A percentile compares a stretch with the other conserved stretches of the same genome.
phyloP scores from a whole-genome alignment of 768 basidiomycete genomes.

The Leccinum barrowsii region DNA sequence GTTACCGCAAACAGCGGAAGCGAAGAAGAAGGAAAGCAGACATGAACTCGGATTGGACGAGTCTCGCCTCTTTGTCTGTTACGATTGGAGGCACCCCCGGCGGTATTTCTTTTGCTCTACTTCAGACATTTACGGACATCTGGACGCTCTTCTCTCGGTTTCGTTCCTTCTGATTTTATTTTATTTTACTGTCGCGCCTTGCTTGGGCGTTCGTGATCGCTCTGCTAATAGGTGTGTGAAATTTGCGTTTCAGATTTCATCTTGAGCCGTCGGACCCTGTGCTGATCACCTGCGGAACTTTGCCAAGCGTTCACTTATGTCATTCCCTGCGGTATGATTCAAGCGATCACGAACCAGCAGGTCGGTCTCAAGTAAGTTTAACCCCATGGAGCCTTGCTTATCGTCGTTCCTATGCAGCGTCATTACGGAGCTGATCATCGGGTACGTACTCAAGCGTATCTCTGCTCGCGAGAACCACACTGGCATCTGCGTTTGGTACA shows the following conservation, averaged over 20 bases:
- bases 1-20: too few species aligned
- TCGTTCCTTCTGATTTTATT: neutral
- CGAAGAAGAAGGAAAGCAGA: too few species aligned
- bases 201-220: slow-evolving; percentile 55
- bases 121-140: neutral
- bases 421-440: slow-evolving; percentile 77
- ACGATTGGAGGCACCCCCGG: neutral
- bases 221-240: slow-evolving; percentile 42
- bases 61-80: neutral
- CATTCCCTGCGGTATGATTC: slow-evolving; percentile 56
- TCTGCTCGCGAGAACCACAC: slow-evolving; percentile 39
- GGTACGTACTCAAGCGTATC: slow-evolving; percentile 23
- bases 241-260: neutral
- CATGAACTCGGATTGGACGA: neutral
- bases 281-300: neutral
- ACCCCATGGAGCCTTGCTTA: neutral
- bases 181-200: neutral
- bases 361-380: slow-evolving; percentile 52
- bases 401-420: slow-evolving; percentile 37
- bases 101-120: neutral
- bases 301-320: slow-evolving; percentile 39
- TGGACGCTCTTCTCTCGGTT: neutral
- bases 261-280: neutral
- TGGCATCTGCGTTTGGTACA: slow-evolving; percentile 72
- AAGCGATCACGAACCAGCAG: slow-evolving; percentile 79